Conservation (phyloP, 1,139 yeast genomes). For the Taphrina confusa region DNA sequence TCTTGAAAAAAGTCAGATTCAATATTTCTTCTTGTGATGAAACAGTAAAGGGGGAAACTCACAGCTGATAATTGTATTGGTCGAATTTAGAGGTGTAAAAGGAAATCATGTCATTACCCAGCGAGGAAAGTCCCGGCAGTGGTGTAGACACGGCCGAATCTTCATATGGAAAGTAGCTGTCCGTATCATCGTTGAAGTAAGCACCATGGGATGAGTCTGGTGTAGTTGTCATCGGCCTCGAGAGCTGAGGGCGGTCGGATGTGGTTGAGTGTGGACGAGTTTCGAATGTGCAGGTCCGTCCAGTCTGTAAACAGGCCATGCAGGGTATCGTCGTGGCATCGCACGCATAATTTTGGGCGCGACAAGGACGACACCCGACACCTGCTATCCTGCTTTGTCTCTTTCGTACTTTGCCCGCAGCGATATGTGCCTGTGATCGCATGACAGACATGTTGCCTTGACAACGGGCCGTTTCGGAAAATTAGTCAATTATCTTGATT, state of each 20-base stretch:
- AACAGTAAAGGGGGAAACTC: not conserved
- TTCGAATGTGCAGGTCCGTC: not conserved
- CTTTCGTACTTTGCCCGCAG: not conserved
- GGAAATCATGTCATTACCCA: not conserved
- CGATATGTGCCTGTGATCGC: not conserved
- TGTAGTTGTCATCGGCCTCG: not conserved
- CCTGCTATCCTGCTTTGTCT: not conserved
- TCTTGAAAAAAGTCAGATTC: no score
- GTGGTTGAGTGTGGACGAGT: not conserved
- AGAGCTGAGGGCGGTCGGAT: not conserved
- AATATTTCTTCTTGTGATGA: not conserved
- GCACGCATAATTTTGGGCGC: not conserved
- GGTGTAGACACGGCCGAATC: not conserved
- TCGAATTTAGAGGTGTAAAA: not conserved
- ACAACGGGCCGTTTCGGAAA: no score
- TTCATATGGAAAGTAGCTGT: not conserved
- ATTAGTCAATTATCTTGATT: no score
- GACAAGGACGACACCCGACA: conserved; percentile 2
- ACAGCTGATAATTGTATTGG: conserved; percentile 17
- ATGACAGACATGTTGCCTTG: not conserved
- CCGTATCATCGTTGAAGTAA: not conserved
- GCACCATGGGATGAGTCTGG: conserved; percentile 6
- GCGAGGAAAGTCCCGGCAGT: not conserved
- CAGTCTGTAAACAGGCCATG: not conserved
- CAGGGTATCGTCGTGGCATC: not conserved